Base-by-base conservation (phyloP, 2,329 filamentous ascomycete species). In the Neonectria magnoliae region DNA sequence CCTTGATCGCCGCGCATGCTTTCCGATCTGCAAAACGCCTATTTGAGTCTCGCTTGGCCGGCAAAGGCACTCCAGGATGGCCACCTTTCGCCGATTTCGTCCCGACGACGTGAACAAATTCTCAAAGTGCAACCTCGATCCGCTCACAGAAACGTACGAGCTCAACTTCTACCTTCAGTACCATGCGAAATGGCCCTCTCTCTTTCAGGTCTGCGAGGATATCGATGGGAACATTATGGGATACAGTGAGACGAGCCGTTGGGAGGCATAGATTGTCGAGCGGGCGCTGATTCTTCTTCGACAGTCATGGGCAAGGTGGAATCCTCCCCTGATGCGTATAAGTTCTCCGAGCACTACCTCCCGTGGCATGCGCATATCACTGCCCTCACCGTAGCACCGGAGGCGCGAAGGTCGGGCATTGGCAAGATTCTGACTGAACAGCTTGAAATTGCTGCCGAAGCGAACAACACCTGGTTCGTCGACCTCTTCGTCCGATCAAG, bases 361-460 rank as follows among this genome's bases (percentile, higher is more conserved):
- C 95, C 95, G n/a, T 98, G 94, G 93, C 96, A 99, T 82, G 95
- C 94, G 20, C 96, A 99, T 81, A 97, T 99, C 76, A 99, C 96
- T 5, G 96, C 95, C 38, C 85, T 99, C 56, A 98, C 96, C 0
- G 93, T 99, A 20, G 91, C 95, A 0, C 96, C 96, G 0, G 89
- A 91, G 61, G 93, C 93, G 54, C 90, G 96, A 29, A 88, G 96
- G 47, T 86, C 96, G 16, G 95, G 96, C 16, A 92, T 98, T 73
- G 96, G 95, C 55, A 93, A 91, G 64, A 90, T 91, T 50, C 85
- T 99, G 41, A 94, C 92, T 0, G 87, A 92, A 74, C 90, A 93
- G 61, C 85, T 99, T 31, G 95, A 98, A 79, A 84, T 85, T n/a
- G 90, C 89, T 2, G 93, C 93, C 44, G 92, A 98, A 72, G 90